These are phyloP conservation scores for Platanus orientalis DNA, from an alignment of 164 flowering plant species.

Conservation along the genomic window DNA sequence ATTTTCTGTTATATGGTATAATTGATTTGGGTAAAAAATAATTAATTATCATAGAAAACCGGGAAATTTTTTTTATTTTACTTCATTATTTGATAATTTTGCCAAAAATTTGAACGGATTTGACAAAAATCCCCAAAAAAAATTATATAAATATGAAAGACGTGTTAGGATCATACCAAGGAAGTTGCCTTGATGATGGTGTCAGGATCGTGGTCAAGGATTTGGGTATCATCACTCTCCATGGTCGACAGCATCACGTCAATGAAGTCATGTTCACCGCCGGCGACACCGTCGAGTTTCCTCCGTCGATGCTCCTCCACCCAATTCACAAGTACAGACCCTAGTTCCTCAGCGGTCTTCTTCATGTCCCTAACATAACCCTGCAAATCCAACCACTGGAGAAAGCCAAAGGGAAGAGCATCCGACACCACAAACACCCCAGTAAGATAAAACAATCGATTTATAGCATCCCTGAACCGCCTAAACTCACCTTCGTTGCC, in stretches of 20 bases:
- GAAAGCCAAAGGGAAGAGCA: background rate
- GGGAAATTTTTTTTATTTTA: no score
- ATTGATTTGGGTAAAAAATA: no score
- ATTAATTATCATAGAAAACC: no score
- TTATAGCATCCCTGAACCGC: no score
- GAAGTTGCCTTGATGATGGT: slow-evolving; percentile 9
- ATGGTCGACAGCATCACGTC: slow-evolving; percentile 8
- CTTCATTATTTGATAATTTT: no score
- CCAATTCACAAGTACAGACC: background rate
- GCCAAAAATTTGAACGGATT: no score
- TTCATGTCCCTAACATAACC: background rate
- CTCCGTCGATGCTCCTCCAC: background rate
- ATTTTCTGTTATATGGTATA: no score
- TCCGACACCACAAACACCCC: no score
- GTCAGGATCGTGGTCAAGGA: slow-evolving; percentile 5
- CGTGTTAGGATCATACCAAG: slow-evolving; percentile 1
- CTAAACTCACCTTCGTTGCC: background rate
- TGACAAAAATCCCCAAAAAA: no score
- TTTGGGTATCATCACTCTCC: background rate
- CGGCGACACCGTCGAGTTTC: background rate
- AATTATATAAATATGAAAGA: no score
- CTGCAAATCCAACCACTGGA: no score
- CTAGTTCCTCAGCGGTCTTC: background rate
- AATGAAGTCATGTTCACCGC: slow-evolving; percentile 7
- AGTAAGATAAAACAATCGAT: background rate